Evolutionary conservation across 495 filamentous ascomycete species (phyloP).

Genomic region (Hypoxylon perforatum): DNA sequence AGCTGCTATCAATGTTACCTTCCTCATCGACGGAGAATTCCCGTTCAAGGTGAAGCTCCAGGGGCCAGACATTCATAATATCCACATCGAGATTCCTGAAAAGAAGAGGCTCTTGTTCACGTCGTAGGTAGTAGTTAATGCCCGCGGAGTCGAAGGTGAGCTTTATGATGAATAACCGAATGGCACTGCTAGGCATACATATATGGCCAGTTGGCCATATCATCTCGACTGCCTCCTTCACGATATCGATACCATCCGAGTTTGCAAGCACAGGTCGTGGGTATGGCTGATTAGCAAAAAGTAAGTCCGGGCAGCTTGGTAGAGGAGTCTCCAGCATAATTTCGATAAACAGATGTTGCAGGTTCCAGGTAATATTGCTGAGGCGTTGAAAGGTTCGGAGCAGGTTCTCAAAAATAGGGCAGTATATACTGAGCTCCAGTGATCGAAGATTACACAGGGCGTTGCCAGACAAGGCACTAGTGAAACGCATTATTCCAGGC

Average conservation of each 20-base stretch:
- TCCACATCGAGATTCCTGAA: not conserved
- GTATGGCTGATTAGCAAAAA: not conserved
- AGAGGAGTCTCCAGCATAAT: not conserved
- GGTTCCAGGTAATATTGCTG: not conserved
- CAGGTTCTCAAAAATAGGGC: not conserved
- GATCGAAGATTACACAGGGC: not conserved
- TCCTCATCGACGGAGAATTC: not conserved
- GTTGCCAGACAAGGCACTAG: not conserved
- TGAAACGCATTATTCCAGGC: not conserved
- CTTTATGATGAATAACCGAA: not conserved
- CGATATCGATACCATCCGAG: not conserved
- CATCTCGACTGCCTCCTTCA: not conserved
- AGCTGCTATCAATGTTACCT: not conserved
- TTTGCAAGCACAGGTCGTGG: not conserved
- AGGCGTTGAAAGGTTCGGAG: not conserved
- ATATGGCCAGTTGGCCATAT: not conserved
- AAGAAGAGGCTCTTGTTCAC: not conserved
- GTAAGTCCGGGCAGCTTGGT: not conserved
- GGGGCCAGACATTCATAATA: not conserved
- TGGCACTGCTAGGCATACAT: not conserved
- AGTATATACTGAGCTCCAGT: not conserved
- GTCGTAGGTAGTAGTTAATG: not conserved
- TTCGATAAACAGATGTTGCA: not conserved
- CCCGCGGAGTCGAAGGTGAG: not conserved
- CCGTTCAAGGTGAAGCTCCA: not conserved